phyloP scores from a whole-genome alignment of 768 basidiomycete genomes.

The Mycena epipterygia region DNA sequence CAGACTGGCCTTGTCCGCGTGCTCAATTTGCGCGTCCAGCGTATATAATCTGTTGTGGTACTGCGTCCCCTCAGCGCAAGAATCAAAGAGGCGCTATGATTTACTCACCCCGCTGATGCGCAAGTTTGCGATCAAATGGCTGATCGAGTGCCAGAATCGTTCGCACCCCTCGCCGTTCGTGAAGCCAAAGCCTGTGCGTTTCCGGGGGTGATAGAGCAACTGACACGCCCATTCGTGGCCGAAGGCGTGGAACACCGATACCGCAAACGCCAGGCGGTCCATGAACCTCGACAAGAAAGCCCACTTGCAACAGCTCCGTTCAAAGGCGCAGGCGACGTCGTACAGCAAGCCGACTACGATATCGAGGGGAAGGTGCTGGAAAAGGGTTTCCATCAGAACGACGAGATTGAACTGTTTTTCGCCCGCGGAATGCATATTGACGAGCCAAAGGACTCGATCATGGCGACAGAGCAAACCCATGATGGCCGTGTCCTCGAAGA shows the following conservation, averaged over 20 bases:
- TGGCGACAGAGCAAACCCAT: background rate
- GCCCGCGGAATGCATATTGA: conserved; percentile 49
- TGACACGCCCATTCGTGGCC: conserved; percentile 57
- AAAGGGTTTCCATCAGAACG: conserved; percentile 45
- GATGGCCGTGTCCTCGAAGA: background rate
- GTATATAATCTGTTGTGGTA: conserved; percentile 16
- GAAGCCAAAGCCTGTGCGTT: conserved; percentile 44
- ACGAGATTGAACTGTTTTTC: conserved; percentile 47
- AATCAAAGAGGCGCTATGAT: background rate
- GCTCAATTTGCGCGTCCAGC: conserved; percentile 42
- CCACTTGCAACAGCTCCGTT: conserved; percentile 29
- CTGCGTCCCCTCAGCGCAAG: too few species aligned
- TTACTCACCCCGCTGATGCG: conserved; percentile 48
- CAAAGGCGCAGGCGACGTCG: conserved; percentile 48
- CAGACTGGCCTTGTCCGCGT: conserved; percentile 41
- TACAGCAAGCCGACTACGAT: conserved; percentile 38
- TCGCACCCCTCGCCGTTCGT: conserved; percentile 53
- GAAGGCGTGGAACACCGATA: conserved; percentile 56
- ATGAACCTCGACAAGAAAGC: conserved; percentile 6
- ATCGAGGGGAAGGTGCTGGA: conserved; percentile 39
- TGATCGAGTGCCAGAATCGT: conserved; percentile 49
- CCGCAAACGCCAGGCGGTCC: conserved; percentile 44
- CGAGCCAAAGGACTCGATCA: conserved; percentile 24
- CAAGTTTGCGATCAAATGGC: conserved; percentile 51
- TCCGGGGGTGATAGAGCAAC: conserved; percentile 47